Percentiles rank a stretch among this genome's conserved stretches.
Conservation (phyloP, 495 filamentous ascomycete species). For the Daldinia concentrica region DNA sequence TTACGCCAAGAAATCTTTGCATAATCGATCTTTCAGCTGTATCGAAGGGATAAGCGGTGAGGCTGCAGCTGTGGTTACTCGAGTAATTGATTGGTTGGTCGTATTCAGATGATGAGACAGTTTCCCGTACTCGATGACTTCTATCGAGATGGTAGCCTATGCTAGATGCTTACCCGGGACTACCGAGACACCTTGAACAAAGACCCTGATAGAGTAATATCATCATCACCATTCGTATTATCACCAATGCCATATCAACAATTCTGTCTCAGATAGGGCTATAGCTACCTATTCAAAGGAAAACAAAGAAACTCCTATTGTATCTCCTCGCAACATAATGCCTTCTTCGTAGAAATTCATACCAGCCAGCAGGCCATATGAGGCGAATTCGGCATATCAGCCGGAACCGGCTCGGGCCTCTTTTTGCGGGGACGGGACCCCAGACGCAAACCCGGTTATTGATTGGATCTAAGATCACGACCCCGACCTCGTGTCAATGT, state of each 20-base stretch:
- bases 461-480: conserved; percentile 16
- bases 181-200: not conserved
- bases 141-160: not conserved
- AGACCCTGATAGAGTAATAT: not conserved
- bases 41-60: not conserved
- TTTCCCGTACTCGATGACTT: not conserved
- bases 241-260: not conserved
- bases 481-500: conserved; percentile 45
- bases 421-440: conserved; percentile 22
- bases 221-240: not conserved
- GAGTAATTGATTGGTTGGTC: not conserved
- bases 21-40: conserved; percentile 3
- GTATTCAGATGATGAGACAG: not conserved
- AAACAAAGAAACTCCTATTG: not conserved
- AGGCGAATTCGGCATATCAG: conserved; percentile 1
- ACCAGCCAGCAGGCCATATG: not conserved
- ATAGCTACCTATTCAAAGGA: not conserved
- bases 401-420: conserved; percentile 3
- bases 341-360: not conserved
- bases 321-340: not conserved
- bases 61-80: conserved; percentile 4
- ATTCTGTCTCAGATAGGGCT: not conserved
- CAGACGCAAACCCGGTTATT: conserved; percentile 7
- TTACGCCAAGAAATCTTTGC: not conserved
- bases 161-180: not conserved